Evolutionary conservation across 2,329 filamentous ascomycete genomes (phyloP), one percentile per base, ranked within the genome.

Genomic region (Conoideocrella luteorostrata): DNA sequence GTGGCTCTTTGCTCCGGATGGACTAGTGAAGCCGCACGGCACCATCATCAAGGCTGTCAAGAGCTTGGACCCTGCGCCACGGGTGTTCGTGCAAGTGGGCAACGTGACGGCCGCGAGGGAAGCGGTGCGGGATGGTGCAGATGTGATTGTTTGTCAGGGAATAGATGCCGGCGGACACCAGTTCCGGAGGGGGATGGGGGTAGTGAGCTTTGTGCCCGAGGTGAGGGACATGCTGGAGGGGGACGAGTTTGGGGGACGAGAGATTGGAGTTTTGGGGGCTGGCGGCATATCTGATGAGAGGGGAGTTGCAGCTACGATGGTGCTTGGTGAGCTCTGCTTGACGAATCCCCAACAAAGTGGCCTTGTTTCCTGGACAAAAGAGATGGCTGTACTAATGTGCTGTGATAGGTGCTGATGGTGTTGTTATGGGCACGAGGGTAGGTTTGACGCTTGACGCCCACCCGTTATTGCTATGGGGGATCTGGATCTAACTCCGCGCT

Each of bases 81-180:
- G 68, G 46, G 69, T 82, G 7, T 79, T 80, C 58, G 68, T 82
- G 2, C 81, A 84, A 56, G 68, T 82, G 11, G 80, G 80, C 30
- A 81, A 73, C 26, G 74, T 84, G 2, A 57, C 60, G 1, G 72
- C 78, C 7, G 80, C 79, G 7, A 41, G 71, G 10, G 67, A 70
- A 45, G 74, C 71, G 0, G 64, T 70, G 1, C 38, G 50, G n/a
- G 64, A 70, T 18, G 73, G 71, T 1, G 62, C 75, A 1, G 78
- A 84, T 52, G 77, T 76, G 22, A 53, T 84, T 2, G 76, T 84
- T 6, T 69, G 77, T 5, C 81, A 84, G 58, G 80, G 81, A 3
- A 67, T 70, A 5, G 81, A 84, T 59, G 80, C 80, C 1, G 80
- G 80, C 7, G 81, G 81, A 0, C 80, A 84, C 54, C 79, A 81